These are phyloP conservation scores for Ophiostoma montium DNA, from an alignment of 2,329 filamentous ascomycete genomes.

Conservation along the genomic window DNA sequence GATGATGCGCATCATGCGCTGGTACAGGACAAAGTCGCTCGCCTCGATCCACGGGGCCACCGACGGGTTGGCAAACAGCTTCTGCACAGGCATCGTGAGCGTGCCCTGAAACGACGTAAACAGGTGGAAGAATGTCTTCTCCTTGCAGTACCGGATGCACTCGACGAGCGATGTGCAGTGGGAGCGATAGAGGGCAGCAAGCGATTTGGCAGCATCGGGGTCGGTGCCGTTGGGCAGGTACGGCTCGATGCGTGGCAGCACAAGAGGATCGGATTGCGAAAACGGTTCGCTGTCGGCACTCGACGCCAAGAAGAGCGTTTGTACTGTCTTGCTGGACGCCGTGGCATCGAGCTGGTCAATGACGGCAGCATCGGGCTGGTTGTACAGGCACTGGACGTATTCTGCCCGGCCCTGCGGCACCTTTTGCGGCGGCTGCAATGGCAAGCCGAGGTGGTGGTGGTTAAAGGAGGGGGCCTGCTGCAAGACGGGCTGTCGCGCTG, in stretches of 20 bases:
- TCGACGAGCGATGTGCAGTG: conserved; percentile 94
- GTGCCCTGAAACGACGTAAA: conserved; percentile 94
- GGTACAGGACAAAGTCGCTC: conserved; percentile 90
- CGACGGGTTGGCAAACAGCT: conserved; percentile 67
- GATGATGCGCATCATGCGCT: conserved; percentile 90
- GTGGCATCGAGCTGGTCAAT: conserved; percentile 45
- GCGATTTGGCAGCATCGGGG: conserved; percentile 68
- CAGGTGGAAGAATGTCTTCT: conserved; percentile 90
- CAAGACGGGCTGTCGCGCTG: neutral
- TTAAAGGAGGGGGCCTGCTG: conserved; percentile 4
- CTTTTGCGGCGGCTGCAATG: conserved; percentile 13
- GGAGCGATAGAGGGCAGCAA: conserved; percentile 79
- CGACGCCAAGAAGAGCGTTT: conserved; percentile 47
- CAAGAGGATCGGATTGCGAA: conserved; percentile 54
- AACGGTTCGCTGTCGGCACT: conserved; percentile 37
- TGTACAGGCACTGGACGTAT: conserved; percentile 40
- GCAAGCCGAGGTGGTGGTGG: conserved; percentile 2
- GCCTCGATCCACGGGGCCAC: conserved; percentile 89
- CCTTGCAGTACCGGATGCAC: conserved; percentile 88
- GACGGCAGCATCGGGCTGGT: conserved; percentile 39
- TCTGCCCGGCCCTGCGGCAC: neutral
- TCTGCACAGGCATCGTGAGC: conserved; percentile 91
- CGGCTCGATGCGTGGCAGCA: conserved; percentile 71
- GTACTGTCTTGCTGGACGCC: conserved; percentile 41
- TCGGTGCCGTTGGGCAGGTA: conserved; percentile 76